Evolutionary conservation across 2,329 filamentous ascomycete genomes (phyloP).

Genomic region (Thelonectria rubi): DNA sequence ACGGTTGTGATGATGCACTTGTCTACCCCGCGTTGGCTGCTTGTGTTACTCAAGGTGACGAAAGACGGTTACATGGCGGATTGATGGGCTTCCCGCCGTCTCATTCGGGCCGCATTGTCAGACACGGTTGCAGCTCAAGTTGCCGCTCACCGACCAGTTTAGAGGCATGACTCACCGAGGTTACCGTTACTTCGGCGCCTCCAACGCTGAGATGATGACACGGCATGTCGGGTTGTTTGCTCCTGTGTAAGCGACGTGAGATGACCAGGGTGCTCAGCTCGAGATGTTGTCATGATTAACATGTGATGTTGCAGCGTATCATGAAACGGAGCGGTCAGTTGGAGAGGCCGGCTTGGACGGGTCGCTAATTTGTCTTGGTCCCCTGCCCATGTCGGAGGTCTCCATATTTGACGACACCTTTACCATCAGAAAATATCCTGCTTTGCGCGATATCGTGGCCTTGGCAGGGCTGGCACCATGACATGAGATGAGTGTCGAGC

Average conservation of each 20-base stretch:
- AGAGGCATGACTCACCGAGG: constrained; percentile 14
- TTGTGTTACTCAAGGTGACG: not conserved
- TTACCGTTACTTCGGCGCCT: constrained; percentile 9
- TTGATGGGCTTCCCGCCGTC: constrained; percentile 9
- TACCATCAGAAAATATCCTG: no score
- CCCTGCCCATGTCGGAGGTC: no score
- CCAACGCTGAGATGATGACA: not conserved
- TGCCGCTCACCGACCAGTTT: not conserved
- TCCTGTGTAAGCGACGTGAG: not conserved
- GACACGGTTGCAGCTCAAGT: constrained; percentile 5
- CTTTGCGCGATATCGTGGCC: not conserved
- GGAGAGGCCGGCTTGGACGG: no score
- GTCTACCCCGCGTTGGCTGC: not conserved
- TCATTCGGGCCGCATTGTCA: constrained; percentile 22
- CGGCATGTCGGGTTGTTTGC: not conserved
- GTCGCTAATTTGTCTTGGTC: no score
- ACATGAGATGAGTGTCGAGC: not conserved
- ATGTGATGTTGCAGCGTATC: not conserved
- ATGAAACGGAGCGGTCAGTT: not conserved
- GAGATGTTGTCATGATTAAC: not conserved
- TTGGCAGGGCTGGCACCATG: not conserved
- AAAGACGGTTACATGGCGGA: not conserved
- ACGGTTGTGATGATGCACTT: not conserved
- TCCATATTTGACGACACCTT: no score
- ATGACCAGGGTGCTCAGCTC: not conserved